Conservation (phyloP, 1,139 yeast species). For the Nadsonia starkeyi-henricii region DNA sequence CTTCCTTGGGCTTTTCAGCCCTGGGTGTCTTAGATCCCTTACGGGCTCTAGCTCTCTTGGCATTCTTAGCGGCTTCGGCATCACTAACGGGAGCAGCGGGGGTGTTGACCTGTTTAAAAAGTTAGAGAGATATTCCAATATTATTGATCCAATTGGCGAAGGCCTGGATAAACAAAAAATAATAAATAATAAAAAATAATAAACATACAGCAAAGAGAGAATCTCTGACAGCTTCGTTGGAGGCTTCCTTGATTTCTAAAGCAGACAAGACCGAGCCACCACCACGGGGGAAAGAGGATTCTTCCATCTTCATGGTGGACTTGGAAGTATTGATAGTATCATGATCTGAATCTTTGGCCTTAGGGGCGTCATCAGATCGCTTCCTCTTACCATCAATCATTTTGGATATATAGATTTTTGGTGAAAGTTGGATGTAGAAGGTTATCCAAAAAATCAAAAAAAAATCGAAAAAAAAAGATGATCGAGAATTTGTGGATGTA, state of each 20-base stretch:
- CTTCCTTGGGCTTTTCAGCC: slow-evolving; percentile 14
- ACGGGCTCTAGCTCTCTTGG: slow-evolving; percentile 16
- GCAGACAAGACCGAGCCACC: slow-evolving; percentile 74
- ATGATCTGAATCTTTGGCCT: not conserved
- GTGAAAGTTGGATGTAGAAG: not conserved
- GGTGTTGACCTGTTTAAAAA: not conserved
- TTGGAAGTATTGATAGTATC: slow-evolving; percentile 1
- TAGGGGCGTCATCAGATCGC: not conserved
- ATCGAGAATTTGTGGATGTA: not conserved
- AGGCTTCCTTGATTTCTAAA: slow-evolving; percentile 79
- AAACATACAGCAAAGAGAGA: slow-evolving; percentile 49
- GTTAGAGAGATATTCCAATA: not conserved
- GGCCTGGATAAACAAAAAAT: not conserved
- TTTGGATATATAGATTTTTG: not conserved
- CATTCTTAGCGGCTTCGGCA: slow-evolving; percentile 15
- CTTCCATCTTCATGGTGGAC: slow-evolving; percentile 17
- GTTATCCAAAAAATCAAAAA: not conserved
- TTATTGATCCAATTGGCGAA: not conserved
- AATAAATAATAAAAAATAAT: not conserved
- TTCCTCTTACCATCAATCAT: not conserved
- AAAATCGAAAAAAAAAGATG: not conserved
- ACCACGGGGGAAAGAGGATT: slow-evolving; percentile 85
- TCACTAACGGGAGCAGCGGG: not conserved
- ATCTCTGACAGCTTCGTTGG: slow-evolving; percentile 84
- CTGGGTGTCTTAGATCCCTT: slow-evolving; percentile 10